Evolutionary conservation across 2,329 filamentous ascomycete species (phyloP).

Genomic region (Byssochlamys sp.): DNA sequence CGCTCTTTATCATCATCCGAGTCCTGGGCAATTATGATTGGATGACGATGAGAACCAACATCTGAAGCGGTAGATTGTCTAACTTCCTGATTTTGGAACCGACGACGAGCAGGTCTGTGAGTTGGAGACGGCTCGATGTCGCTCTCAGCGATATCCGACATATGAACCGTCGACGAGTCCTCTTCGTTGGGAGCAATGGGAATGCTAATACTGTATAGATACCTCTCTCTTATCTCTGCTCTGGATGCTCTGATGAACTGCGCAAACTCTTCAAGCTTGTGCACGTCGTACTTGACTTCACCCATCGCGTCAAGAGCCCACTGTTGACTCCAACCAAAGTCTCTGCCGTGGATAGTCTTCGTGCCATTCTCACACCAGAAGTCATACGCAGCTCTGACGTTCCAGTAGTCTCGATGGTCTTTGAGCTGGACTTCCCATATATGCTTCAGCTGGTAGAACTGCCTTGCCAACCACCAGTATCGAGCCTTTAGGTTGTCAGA

Average conservation of each 20-base stretch:
- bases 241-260: conserved; percentile 1
- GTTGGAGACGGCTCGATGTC: neutral
- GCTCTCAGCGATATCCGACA: neutral
- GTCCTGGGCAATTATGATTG: neutral
- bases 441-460: conserved; percentile 8
- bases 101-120: neutral
- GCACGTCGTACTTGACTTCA: neutral
- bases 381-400: conserved; percentile 8
- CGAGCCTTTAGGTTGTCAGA: conserved; percentile 1
- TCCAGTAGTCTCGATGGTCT: conserved; percentile 6
- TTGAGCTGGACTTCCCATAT: conserved; percentile 12
- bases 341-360: conserved; percentile 7
- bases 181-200: neutral
- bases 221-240: neutral
- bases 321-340: conserved; percentile 7
- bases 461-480: conserved; percentile 6
- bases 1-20: neutral
- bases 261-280: conserved; percentile 1
- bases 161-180: neutral
- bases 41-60: neutral
- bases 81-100: neutral
- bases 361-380: conserved; percentile 10
- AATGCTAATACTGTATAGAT: neutral
- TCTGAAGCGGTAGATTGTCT: neutral
- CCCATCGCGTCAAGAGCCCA: conserved; percentile 10